These are phyloP conservation scores for Chrysanthemum lavandulifolium DNA, from an alignment of 129 eudicot species.

Conservation along the genomic window DNA sequence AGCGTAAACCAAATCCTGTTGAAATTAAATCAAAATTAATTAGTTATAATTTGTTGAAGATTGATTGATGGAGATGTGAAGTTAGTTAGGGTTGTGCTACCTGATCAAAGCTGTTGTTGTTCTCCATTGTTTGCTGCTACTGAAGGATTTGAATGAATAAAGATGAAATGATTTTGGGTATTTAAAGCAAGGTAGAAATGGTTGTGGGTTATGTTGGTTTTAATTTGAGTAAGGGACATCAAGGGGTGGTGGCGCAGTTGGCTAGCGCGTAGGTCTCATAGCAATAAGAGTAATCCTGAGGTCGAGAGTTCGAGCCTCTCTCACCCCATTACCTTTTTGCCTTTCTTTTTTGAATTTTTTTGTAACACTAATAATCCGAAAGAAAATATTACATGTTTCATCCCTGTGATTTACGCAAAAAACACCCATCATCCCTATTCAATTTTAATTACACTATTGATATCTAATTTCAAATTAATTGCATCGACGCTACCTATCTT, in stretches of 20 bases:
- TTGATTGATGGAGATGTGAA: background rate
- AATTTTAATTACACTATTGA: too few species aligned
- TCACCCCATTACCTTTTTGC: slow-evolving; percentile 52
- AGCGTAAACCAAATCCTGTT: slow-evolving; percentile 66
- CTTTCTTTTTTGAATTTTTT: too few species aligned
- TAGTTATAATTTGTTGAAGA: background rate
- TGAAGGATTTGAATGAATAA: background rate
- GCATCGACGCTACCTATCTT: too few species aligned
- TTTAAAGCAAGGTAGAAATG: too few species aligned
- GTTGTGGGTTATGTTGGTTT: too few species aligned
- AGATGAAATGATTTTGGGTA: too few species aligned
- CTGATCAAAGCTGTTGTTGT: slow-evolving; percentile 46
- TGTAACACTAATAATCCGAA: too few species aligned
- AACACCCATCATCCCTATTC: too few species aligned
- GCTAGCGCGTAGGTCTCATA: slow-evolving; percentile 99
- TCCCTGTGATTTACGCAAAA: too few species aligned
- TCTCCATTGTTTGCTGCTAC: slow-evolving; percentile 36
- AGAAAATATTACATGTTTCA: too few species aligned
- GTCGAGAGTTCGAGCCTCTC: slow-evolving; percentile 99
- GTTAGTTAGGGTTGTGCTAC: slow-evolving; percentile 19
- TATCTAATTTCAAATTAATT: too few species aligned
- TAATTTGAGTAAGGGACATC: rapidly evolving
- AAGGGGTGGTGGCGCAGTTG: slow-evolving; percentile 99
- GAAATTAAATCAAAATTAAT: slow-evolving; percentile 19
- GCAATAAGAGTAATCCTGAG: slow-evolving; percentile 89